A percentile compares a stretch with the other conserved stretches of the same genome.
Conservation (phyloP, 2,329 filamentous ascomycete genomes). For the Elsinoe batatas region DNA sequence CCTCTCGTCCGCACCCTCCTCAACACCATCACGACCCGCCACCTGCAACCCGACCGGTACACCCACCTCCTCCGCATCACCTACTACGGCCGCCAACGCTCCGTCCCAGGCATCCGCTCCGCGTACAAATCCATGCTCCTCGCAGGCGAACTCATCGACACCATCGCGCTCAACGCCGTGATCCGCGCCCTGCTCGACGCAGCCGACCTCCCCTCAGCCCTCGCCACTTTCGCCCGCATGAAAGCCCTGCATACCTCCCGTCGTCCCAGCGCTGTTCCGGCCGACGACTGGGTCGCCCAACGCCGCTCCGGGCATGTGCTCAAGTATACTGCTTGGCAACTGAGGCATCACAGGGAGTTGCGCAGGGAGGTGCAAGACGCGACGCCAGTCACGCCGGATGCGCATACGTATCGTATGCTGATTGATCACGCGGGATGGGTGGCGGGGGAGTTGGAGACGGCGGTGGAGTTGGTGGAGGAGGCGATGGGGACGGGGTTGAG, state of each 20-base stretch:
- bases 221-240: constrained; percentile 78
- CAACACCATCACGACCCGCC: constrained; percentile 65
- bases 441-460: constrained; percentile 60
- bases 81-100: constrained; percentile 65
- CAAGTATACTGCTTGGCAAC: constrained; percentile 33
- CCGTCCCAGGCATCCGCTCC: constrained; percentile 62
- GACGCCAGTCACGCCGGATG: constrained; percentile 60
- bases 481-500: constrained; percentile 48
- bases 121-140: constrained; percentile 78
- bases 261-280: constrained; percentile 20
- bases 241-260: constrained; percentile 47
- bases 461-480: constrained; percentile 64
- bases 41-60: constrained; percentile 61
- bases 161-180: constrained; percentile 74
- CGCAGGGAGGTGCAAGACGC: constrained; percentile 51
- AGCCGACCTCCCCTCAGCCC: constrained; percentile 65
- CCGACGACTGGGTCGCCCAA: constrained; percentile 33
- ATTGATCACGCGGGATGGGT: constrained; percentile 62
- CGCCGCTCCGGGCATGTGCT: constrained; percentile 40
- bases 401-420: constrained; percentile 70
- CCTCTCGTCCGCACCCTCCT: constrained; percentile 75
- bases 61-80: constrained; percentile 76
- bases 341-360: constrained; percentile 33
- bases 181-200: constrained; percentile 67
- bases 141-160: constrained; percentile 79